Evolutionary conservation across 1,284 basidiomycete genomes (phyloP).

Genomic region (Ceratobasidium papillatum): DNA sequence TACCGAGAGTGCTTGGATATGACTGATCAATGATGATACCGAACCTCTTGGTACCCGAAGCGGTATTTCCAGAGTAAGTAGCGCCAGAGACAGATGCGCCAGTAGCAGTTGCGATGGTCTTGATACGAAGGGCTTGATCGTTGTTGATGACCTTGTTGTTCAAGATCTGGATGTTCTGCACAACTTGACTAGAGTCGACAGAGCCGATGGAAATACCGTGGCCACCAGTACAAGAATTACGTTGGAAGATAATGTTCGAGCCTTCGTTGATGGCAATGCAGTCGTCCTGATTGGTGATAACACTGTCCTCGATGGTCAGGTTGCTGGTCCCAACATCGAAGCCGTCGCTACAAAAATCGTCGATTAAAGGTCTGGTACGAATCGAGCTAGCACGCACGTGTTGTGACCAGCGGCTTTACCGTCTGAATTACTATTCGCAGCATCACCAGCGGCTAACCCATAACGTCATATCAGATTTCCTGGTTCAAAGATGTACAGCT

Average conservation of each 20-base stretch:
- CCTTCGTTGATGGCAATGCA: slow-evolving; percentile 47
- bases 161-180: slow-evolving; percentile 45
- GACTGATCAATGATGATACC: slow-evolving; percentile 26
- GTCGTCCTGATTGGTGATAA: slow-evolving; percentile 48
- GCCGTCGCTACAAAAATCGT: slow-evolving; percentile 8
- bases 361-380: not conserved
- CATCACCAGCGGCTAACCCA: slow-evolving; percentile 52
- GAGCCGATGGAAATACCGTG: slow-evolving; percentile 47
- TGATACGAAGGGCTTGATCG: slow-evolving; percentile 47
- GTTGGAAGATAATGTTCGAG: slow-evolving; percentile 44
- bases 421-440: slow-evolving; percentile 58
- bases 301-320: slow-evolving; percentile 44
- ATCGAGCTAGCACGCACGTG: slow-evolving; percentile 49
- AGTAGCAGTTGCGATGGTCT: slow-evolving; percentile 44
- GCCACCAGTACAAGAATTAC: slow-evolving; percentile 46
- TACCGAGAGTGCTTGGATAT: slow-evolving; percentile 18
- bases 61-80: slow-evolving; percentile 20
- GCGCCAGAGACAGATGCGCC: slow-evolving; percentile 10
- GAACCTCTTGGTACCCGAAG: not conserved
- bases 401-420: slow-evolving; percentile 54
- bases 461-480: not conserved
- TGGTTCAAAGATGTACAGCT: not conserved
- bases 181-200: slow-evolving; percentile 44
- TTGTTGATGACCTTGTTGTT: slow-evolving; percentile 45
- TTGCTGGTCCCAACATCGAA: slow-evolving; percentile 37